Evolutionary conservation across 1,139 yeast genomes (phyloP), one percentile per base, ranked within the genome.

Genomic region (Yamadazyma jaroonii): DNA sequence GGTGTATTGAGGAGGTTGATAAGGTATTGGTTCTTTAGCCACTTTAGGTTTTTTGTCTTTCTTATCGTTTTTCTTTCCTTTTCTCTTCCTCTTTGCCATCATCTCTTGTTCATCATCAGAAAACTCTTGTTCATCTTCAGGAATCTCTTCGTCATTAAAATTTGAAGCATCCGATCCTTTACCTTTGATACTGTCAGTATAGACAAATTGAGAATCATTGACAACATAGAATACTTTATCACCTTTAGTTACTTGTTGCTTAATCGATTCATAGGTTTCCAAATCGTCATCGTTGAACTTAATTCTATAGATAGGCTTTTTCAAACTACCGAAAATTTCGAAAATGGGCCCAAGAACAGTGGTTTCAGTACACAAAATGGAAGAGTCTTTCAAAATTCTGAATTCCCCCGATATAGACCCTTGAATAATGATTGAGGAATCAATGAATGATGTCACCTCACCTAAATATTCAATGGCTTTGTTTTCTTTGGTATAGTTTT

Each of bases 141-240:
- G 90, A 17, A 90, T 62, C 52, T 92, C 99, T 63, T 92, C 98
- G 59, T 92, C 98, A 56, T 88, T 86, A 56, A 88, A 82, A 50
- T 92, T 92, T 53, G 95, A 84, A 0, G 98, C 98, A 63, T 92
- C 99, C 1, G 92, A 83, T 10, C 97, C 98, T 52, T 84, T 89
- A 15, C 80, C 45, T 49, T 79, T 84, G 36, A 90, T 73, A 13
- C 78, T 64, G 38, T 84, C 86, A 0, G 97, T 90, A 45, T 82
- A 79, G 10, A 86, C 67, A 60, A 89, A 90, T 39, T 83, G 76
- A 0, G 96, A 84, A 32, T 81, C 84, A 1, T 90, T 83, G 3
- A 86, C 94, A 12, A 89, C 94, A 48, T 84, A 87, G 54, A 53
- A 88, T 0, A 84, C 92, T 30, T 72, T 70, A 11, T 63, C 59